Base-by-base conservation (phyloP, 192 early-diverging fungal species). In the Dimargaris xerosporica region DNA sequence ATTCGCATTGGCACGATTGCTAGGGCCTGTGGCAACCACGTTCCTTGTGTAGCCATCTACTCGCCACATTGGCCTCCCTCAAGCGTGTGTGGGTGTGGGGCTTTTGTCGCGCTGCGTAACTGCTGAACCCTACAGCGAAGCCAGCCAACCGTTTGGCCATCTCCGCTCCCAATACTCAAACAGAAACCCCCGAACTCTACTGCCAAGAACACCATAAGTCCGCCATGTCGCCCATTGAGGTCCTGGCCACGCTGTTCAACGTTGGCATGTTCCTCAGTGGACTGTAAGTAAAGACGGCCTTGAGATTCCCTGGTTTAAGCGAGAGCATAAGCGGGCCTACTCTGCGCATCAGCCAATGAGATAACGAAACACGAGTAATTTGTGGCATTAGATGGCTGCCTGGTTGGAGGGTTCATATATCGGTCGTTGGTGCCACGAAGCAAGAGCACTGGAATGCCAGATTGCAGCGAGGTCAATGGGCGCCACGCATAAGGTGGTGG, bases 241-340 rank as follows among this genome's bases (percentile, higher is more conserved):
- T 23, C 50, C 25, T 51, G 19, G 50, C 50, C 15, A 51, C 50
- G 13, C 5, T 51, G 10, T 51, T 51, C 21, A 51, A 13, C 13
- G n/a, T 21, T 6, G n/a, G 50, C 50, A 51, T 51, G 50, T 51
- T 51, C 50, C 11, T 51, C 50, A 51, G 50, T n/a, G 50, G 50
- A 51, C 50, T 51, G 50, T 51, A 51, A 51, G 50, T 51, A 51
- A 23, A 10, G 11, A 17, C 11, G 10, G 10, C 44, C 17, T 45
- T 45, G 25, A 13, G 5, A 51, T 15, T 7, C 7, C 50, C 50
- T 21, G 10, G 7, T 10, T 51, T 21, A 21, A 7, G 50, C n/a
- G 10, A 7, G 15, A 51, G 17, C 17, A 45, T 17, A 45, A 45
- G 44, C 10, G 44, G 44, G 10, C 44, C 44, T 13, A 13, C 44